Conservation (phyloP, 192 early-diverging fungal genomes). For the Gamsiella multidivaricata region DNA sequence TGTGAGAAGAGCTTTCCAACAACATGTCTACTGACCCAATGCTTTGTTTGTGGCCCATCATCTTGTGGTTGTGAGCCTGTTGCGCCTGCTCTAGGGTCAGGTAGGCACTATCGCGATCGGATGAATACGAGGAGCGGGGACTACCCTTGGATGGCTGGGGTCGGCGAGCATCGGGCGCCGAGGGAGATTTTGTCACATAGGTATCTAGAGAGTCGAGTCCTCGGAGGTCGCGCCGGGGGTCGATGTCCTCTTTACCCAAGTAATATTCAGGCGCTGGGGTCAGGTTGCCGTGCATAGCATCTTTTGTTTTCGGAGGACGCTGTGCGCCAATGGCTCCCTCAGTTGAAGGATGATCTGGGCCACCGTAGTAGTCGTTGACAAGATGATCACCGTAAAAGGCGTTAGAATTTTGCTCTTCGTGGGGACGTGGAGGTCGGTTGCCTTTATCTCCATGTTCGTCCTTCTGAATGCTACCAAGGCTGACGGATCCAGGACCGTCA, state of each 20-base stretch:
- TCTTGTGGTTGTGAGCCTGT: constrained; percentile 28
- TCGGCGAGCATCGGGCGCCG: not conserved
- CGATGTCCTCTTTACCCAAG: constrained; percentile 48
- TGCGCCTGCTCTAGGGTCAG: constrained; percentile 35
- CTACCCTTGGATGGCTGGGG: not conserved
- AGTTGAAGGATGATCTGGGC: not conserved
- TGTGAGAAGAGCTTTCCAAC: constrained; percentile 1
- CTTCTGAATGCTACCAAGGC: too few species aligned
- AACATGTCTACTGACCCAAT: constrained; percentile 35
- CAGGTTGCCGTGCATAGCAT: constrained; percentile 37
- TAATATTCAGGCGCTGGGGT: constrained; percentile 45
- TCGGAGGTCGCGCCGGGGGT: constrained; percentile 43
- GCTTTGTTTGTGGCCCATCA: constrained; percentile 45
- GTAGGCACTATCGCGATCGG: constrained; percentile 22
- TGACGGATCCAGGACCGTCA: too few species aligned
- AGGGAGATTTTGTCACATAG: not conserved
- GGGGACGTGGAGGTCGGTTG: not conserved
- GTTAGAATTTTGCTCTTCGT: not conserved
- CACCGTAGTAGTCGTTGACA: constrained; percentile 29
- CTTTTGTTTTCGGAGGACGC: constrained; percentile 27
- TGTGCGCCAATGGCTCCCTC: constrained; percentile 19
- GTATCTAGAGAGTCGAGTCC: constrained; percentile 19
- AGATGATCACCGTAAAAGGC: constrained; percentile 23
- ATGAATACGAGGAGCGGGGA: constrained; percentile 26
- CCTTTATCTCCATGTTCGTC: not conserved